Conservation (phyloP, 164 flowering plant genomes). For the Vitis vinifera region ASM3070453v1 NC_081816.1:245501-246000, state of each 20-base stretch:
- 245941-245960: neutral
- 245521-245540: neutral
- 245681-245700: neutral
- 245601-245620: neutral
- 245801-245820: conserved; percentile 1
- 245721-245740: neutral
- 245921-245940: conserved; percentile 11
- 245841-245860: conserved; percentile 3
- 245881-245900: conserved; percentile 6
- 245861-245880: conserved; percentile 8
- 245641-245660: neutral
- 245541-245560: neutral
- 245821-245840: conserved; percentile 3
- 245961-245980: neutral
- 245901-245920: conserved; percentile 10
- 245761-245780: neutral
- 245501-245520: conserved; percentile 8
- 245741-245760: neutral
- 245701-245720: neutral
- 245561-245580: conserved; percentile 4
- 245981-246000: conserved; percentile 5
- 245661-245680: neutral
- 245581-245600: neutral
- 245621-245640: neutral
- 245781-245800: neutral